A percentile compares a stretch with the other conserved stretches of the same genome.
These are phyloP conservation scores for Oxytropis ochrocephala DNA, from an alignment of 306 rosid genomes.

Conservation along the genomic window DNA sequence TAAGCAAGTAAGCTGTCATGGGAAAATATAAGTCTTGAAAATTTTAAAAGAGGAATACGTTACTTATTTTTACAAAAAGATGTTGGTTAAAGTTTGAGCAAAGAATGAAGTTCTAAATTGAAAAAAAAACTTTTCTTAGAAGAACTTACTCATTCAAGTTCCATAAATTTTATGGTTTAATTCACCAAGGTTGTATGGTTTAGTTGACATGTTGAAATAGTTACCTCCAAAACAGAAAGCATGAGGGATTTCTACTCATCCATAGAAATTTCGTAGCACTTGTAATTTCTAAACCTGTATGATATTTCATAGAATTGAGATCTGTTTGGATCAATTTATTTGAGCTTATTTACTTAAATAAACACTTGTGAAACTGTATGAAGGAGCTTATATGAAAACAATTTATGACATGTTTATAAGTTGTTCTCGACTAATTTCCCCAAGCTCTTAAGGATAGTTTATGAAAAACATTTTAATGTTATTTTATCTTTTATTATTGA, in stretches of 20 bases:
- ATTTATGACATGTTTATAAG: too few relatives aligned
- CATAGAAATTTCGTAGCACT: neutral
- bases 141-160: neutral
- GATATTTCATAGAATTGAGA: neutral
- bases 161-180: neutral
- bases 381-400: too few relatives aligned
- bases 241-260: constrained; percentile 3
- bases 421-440: too few relatives aligned
- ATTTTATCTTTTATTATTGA: too few relatives aligned
- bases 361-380: too few relatives aligned
- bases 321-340: too few relatives aligned
- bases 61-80: too few relatives aligned
- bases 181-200: neutral
- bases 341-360: too few relatives aligned
- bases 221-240: neutral
- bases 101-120: constrained; percentile 24
- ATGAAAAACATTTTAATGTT: too few relatives aligned
- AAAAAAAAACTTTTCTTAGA: constrained; percentile 7
- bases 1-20: neutral
- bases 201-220: neutral
- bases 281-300: neutral
- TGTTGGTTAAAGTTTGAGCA: neutral
- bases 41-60: too few relatives aligned
- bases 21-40: neutral
- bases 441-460: too few relatives aligned